phyloP scores from a whole-genome alignment of 306 rosid genomes.

The Rosa lucieae region DNA sequence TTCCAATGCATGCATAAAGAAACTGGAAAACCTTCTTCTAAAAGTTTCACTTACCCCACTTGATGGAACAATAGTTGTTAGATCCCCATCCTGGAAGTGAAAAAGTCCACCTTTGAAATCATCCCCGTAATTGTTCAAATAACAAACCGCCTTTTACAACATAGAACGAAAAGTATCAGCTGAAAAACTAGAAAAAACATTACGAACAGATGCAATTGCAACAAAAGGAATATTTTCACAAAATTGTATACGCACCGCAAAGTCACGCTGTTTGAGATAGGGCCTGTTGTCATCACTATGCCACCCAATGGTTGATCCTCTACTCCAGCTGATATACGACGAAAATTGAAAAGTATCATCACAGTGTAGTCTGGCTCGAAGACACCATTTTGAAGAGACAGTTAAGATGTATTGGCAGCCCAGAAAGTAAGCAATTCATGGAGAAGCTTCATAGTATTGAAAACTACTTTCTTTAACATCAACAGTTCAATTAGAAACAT shows the following conservation, averaged over 20 bases:
- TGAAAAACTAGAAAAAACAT: slow-evolving; percentile 6
- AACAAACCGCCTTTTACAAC: slow-evolving; percentile 82
- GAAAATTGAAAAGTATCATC: slow-evolving; percentile 5
- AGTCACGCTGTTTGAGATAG: slow-evolving; percentile 80
- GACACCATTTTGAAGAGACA: neutral
- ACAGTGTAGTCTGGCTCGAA: neutral
- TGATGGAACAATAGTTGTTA: slow-evolving; percentile 52
- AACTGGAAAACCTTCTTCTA: neutral
- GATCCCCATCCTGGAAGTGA: slow-evolving; percentile 84
- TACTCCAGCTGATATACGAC: slow-evolving; percentile 60
- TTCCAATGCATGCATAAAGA: slow-evolving; percentile 14
- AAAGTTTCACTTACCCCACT: slow-evolving; percentile 68
- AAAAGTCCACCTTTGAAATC: slow-evolving; percentile 86
- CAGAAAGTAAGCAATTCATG: neutral
- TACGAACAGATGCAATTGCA: neutral
- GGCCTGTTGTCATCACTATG: slow-evolving; percentile 93
- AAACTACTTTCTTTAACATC: neutral
- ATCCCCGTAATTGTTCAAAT: slow-evolving; percentile 59
- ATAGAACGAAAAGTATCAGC: slow-evolving; percentile 32
- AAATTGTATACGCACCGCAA: slow-evolving; percentile 53
- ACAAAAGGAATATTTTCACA: slow-evolving; percentile 3
- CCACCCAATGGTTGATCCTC: slow-evolving; percentile 95
- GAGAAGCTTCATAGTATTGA: neutral
- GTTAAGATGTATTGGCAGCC: neutral
- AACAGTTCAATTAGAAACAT: neutral